A percentile compares a stretch with the other conserved stretches of the same genome.
These are phyloP conservation scores for Metarhizium brunneum DNA, from an alignment of 2,329 filamentous ascomycete species.

Conservation along the genomic window DNA sequence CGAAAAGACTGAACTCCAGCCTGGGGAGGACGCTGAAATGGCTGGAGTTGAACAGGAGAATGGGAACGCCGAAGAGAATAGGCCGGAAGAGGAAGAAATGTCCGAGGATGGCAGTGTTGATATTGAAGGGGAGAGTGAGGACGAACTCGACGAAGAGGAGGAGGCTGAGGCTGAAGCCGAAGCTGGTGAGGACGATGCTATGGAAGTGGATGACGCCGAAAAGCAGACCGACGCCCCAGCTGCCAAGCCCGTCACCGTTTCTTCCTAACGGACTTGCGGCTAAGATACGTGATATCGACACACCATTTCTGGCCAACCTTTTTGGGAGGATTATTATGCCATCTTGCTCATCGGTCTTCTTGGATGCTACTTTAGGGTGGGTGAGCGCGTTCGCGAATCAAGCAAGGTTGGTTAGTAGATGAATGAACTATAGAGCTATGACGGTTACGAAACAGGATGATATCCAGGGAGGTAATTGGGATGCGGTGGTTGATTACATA, in stretches of 20 bases:
- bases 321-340: neutral
- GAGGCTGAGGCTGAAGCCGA: constrained; percentile 26
- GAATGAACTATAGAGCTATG: neutral
- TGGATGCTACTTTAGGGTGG: neutral
- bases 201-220: constrained; percentile 39
- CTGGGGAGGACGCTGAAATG: constrained; percentile 65
- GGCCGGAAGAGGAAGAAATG: constrained; percentile 54
- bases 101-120: constrained; percentile 72
- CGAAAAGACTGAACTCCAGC: constrained; percentile 27
- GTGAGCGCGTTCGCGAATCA: neutral
- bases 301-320: neutral
- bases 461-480: neutral
- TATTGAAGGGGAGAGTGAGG: constrained; percentile 67
- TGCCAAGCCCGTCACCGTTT: constrained; percentile 25
- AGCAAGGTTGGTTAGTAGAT: neutral
- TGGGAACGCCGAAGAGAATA: constrained; percentile 25
- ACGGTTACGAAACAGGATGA: neutral
- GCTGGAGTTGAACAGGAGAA: constrained; percentile 51
- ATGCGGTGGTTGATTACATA: neutral
- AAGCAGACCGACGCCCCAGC: constrained; percentile 22
- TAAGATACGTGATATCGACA: neutral
- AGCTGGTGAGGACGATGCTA: constrained; percentile 31
- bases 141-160: constrained; percentile 57
- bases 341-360: neutral
- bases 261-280: constrained; percentile 16